Conservation (phyloP, 306 rosid species). For the Hippophae gyantsensis region DNA sequence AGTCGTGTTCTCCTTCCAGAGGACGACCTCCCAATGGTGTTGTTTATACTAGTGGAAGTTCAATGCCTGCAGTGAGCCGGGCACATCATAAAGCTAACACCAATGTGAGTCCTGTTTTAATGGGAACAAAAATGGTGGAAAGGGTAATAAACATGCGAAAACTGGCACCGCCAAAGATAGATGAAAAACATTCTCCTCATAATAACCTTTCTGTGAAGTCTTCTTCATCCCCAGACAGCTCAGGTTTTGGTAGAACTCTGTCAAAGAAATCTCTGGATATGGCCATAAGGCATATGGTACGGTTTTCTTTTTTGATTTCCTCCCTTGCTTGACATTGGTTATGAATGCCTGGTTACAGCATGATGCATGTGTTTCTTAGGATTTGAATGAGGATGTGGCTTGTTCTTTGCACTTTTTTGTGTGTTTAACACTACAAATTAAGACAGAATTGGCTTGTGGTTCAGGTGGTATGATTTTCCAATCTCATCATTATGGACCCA, state of each 20-base stretch:
- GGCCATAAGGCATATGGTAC: slow-evolving; percentile 96
- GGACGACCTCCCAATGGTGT: slow-evolving; percentile 63
- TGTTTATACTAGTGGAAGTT: slow-evolving; percentile 62
- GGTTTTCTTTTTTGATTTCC: slow-evolving; percentile 5
- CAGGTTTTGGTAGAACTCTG: slow-evolving; percentile 83
- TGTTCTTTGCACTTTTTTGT: no score
- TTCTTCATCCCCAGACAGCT: slow-evolving; percentile 77
- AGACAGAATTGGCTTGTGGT: no score
- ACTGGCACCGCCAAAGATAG: slow-evolving; percentile 75
- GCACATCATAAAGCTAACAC: slow-evolving; percentile 54
- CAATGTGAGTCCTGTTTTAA: slow-evolving; percentile 69
- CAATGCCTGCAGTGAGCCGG: slow-evolving; percentile 83
- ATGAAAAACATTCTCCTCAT: slow-evolving; percentile 71
- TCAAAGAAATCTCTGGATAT: slow-evolving; percentile 95
- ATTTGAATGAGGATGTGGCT: no score
- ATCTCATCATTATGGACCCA: no score
- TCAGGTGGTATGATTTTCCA: no score
- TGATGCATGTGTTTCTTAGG: no score
- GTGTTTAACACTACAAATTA: no score
- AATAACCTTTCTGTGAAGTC: slow-evolving; percentile 75
- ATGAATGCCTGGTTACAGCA: no score
- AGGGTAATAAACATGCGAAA: slow-evolving; percentile 90
- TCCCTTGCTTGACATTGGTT: no score
- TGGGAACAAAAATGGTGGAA: slow-evolving; percentile 89
- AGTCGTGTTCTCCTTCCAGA: slow-evolving; percentile 96